phyloP scores from a whole-genome alignment of 2,329 filamentous ascomycete species.

The Thermothelomyces thermophilus region DNA sequence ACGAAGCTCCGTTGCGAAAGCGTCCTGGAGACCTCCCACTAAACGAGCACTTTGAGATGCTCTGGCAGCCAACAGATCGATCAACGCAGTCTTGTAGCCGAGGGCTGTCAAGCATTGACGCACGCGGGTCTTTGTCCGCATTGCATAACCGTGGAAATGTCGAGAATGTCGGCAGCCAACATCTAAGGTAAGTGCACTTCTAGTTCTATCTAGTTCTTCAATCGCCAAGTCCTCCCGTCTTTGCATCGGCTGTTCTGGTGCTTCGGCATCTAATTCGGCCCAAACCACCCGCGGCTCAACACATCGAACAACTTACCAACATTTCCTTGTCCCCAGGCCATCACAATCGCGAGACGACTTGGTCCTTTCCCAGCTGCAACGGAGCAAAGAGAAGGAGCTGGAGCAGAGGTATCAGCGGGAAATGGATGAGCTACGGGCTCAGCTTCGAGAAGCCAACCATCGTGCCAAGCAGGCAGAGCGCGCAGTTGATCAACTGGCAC shows the following conservation, averaged over 20 bases:
- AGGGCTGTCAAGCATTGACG: neutral
- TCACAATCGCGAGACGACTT: conserved; percentile 5
- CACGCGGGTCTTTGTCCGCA: neutral
- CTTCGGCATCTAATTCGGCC: neutral
- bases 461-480: conserved; percentile 24
- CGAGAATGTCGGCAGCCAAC: neutral
- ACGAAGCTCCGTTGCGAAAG: conserved; percentile 8
- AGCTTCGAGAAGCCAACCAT: conserved; percentile 10
- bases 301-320: conserved; percentile 2
- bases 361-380: neutral
- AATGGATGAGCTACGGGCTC: conserved; percentile 3
- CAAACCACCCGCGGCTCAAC: neutral
- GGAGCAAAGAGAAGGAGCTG: neutral
- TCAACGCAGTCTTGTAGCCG: neutral
- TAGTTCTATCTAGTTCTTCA: neutral
- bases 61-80: neutral
- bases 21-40: conserved; percentile 15
- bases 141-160: neutral
- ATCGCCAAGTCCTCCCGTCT: neutral
- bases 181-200: conserved; percentile 1
- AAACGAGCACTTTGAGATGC: neutral
- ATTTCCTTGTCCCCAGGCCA: neutral
- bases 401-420: conserved; percentile 1
- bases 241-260: neutral
- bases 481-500: conserved; percentile 23